Evolutionary conservation across 805 yeast species (phyloP).

Genomic region (Nakazawaea pomicola): DNA sequence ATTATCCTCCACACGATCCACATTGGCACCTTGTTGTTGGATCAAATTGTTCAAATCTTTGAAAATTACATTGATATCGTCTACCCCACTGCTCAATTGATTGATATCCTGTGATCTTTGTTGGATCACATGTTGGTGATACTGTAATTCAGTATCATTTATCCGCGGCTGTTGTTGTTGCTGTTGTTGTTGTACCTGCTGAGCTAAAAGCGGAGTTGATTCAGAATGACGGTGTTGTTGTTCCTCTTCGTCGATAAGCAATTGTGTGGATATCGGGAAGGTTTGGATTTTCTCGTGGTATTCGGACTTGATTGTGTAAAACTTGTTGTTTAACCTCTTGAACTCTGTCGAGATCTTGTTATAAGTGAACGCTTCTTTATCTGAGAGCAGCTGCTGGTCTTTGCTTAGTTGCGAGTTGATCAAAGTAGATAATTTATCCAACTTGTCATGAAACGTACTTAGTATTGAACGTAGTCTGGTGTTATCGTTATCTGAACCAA

Average conservation of each 20-base stretch:
- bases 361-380: constrained; percentile 31
- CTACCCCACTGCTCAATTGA: constrained; percentile 71
- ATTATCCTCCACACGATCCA: constrained; percentile 82
- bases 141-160: constrained; percentile 50
- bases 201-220: constrained; percentile 37
- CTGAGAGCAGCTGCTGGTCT: constrained; percentile 13
- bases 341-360: constrained; percentile 56
- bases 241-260: constrained; percentile 12
- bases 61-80: constrained; percentile 81
- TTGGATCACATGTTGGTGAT: constrained; percentile 58
- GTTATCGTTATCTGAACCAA: constrained; percentile 51
- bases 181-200: constrained; percentile 22
- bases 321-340: constrained; percentile 42
- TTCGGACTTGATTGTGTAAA: constrained; percentile 33
- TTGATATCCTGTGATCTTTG: constrained; percentile 72
- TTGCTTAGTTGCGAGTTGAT: constrained; percentile 4
- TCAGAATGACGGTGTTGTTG: constrained; percentile 18
- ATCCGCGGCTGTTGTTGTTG: constrained; percentile 31
- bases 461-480: constrained; percentile 26
- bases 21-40: constrained; percentile 77
- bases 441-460: constrained; percentile 15
- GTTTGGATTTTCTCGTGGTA: constrained; percentile 47
- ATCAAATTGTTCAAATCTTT: constrained; percentile 76
- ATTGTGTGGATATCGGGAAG: constrained; percentile 21
- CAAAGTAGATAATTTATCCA: constrained; percentile 11